These are phyloP conservation scores for Tetraselmis striata DNA, from an alignment of 139 green algal species.

Conservation along the genomic window DNA sequence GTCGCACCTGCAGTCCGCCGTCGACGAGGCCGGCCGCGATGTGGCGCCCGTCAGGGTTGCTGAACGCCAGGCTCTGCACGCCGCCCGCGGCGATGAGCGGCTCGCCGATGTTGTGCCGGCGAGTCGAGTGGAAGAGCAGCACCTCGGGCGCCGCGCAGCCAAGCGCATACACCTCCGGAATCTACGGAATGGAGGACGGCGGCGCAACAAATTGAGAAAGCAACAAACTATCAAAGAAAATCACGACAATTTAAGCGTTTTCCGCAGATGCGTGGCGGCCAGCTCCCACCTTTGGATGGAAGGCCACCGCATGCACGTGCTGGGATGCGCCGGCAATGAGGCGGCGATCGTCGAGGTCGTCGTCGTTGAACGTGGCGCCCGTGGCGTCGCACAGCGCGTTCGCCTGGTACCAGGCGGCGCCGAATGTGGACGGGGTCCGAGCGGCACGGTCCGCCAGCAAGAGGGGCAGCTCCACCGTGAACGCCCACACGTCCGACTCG, in stretches of 20 bases:
- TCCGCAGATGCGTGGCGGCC: too few relatives aligned
- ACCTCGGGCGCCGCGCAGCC: neutral
- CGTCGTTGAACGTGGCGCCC: neutral
- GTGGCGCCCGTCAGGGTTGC: neutral
- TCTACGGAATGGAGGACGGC: too few relatives aligned
- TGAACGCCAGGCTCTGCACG: neutral
- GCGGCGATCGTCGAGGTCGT: neutral
- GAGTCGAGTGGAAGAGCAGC: neutral
- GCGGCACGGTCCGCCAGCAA: neutral
- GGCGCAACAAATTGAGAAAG: too few relatives aligned
- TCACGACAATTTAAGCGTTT: too few relatives aligned
- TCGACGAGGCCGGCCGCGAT: neutral
- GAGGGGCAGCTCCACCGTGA: neutral
- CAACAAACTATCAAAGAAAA: too few relatives aligned
- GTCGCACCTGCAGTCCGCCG: neutral
- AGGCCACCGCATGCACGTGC: neutral
- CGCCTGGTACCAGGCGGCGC: neutral
- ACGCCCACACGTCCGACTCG: neutral
- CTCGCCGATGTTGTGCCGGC: neutral
- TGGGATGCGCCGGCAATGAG: neutral
- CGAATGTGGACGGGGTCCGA: neutral
- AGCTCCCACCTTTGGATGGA: neutral
- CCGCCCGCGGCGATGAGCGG: neutral
- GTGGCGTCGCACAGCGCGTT: neutral
- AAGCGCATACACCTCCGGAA: neutral